Evolutionary conservation across 78 protist species (phyloP), one percentile per base, ranked within the genome.

Genomic region (Dictyostelium brefeldianum): DNA sequence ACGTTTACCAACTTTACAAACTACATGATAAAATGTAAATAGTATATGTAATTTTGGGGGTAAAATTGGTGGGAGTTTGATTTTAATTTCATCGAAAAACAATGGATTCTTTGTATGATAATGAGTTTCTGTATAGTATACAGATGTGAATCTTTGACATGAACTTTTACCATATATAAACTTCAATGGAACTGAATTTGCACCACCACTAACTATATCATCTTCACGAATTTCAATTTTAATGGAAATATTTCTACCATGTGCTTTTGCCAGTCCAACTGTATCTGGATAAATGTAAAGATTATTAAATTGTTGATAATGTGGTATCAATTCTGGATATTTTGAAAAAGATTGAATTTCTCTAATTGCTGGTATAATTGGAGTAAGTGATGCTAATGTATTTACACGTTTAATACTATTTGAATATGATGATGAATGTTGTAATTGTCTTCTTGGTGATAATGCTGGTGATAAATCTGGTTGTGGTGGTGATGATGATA

Each of bases 51-150:
- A 46, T 46, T 56, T 73, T 3, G 91, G 4, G 17, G 87, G 51
- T 22, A 91, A n/a, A n/a, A 29, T 59, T 6, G 83, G 29, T 25
- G 96, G 96, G 12, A 92, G 54, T 14, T 74, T 75, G 5, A 82
- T 20, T 47, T 92, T 92, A 6, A 83, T 48, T 43, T 92, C 96
- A 22, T 92, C 89, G 17, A 70, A 59, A 48, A 84, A 93, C 3
- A 11, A 22, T 43, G 96, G 96, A 18, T 77, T 67, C 69, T 93
- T 93, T 48, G 48, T 84, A 54, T 93, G 96, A 48, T 93, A 93
- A 48, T 87, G 93, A 11, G 93, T 87, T 7, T 87, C 85, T 2
- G 93, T 87, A 27, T 71, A 46, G 43, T 64, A 87, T 4, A 29
- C 59, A 0, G 22, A 46, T 50, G 83, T 36, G 46, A 87, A 78